Evolutionary conservation across 495 filamentous ascomycete genomes (phyloP), one percentile per base, ranked within the genome.

Genomic region (Letharia lupina): DNA sequence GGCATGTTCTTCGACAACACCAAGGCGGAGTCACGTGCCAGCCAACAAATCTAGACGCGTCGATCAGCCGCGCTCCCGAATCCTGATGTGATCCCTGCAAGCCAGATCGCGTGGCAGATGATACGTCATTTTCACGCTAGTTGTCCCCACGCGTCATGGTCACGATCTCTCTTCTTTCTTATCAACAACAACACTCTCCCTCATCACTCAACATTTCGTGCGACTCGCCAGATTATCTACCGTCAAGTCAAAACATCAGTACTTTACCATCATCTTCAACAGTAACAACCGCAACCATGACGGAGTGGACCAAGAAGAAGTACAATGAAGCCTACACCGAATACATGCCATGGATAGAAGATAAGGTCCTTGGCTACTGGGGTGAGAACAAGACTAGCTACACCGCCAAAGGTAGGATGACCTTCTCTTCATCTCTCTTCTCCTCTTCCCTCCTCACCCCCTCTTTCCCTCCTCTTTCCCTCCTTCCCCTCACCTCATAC

Each of bases 271-370:
- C 15, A 16, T 18, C 11, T 3, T 35, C 52, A 56, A 33, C 1
- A 56, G 15, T 10, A 23, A 35, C n/a, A 58, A 64, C 23, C 47
- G 62, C 65, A 60, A 68, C 16, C n/a, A 73, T 69, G 67, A 73
- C 65, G 12, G 81, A 87, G 66, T 83, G 80, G 80, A 73, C 77
- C 50, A 82, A 77, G 66, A 72, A 83, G 65, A 80, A 78, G 45
- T 87, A 86, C 78, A 82, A 86, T 76, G 71, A 79, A 35, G 81
- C 86, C 72, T 87, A 87, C 74, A 83, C 86, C 65, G 75, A 75
- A 61, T 88, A 86, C 84, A 80, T 87, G 71, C 86, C 86, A 15
- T 88, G 86, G 84, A 76, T 87, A 63, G 86, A 88, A 70, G 86
- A 88, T 71, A 71, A 79, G 60, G 86, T 85, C 71, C 80, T 88